Base-by-base conservation (phyloP, 2,329 filamentous ascomycete genomes). In the Fusarium albosuccineum region DNA sequence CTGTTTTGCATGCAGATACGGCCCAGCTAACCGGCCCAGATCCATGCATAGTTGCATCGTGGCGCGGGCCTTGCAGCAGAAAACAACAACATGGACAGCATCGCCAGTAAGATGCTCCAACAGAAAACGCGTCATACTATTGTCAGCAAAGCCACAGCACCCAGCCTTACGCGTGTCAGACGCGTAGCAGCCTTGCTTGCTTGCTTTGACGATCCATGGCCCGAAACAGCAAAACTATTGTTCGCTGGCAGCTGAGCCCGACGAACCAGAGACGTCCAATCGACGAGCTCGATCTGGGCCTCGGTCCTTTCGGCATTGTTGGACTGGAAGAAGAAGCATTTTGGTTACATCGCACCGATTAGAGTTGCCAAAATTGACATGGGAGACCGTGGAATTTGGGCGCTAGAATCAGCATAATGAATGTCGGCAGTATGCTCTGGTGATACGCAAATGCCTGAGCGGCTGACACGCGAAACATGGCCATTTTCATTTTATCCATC, bases 141-240 rank as follows among this genome's bases (percentile, higher is more conserved):
- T 66, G 66, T 69, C 57, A 60, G 42, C 44, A 50, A 42, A 40
- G 27, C 42, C 34, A 27, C 29, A 44, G 27, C 27, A 36, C 30
- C 39, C 46, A 66, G 52, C 54, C 64, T 56, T 60, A 60, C 57
- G 60, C 46, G 58, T 70, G 60, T 42, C 54, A 64, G 60, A 72
- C 61, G 49, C 71, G 62, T 67, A 46, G 57, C 17, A 53, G 49
- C 56, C 39, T 42, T 33, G 22, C 22, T 22, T 22, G 37, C 48
- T 22, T 22, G 37, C 48, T 54, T 49, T 50, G 48, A 44, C 48
- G 54, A 60, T 63, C 45, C 36, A 55, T 17, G 33, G 11, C 50
- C 60, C 41, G 56, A 64, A 62, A 55, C 63, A 59, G 57, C 57
- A 59, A 44, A 59, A 44, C 62, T 17, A 45, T 42, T 40, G 42